Evolutionary conservation across 441 rosid species (phyloP).

Genomic region (Brassica balearica): DNA sequence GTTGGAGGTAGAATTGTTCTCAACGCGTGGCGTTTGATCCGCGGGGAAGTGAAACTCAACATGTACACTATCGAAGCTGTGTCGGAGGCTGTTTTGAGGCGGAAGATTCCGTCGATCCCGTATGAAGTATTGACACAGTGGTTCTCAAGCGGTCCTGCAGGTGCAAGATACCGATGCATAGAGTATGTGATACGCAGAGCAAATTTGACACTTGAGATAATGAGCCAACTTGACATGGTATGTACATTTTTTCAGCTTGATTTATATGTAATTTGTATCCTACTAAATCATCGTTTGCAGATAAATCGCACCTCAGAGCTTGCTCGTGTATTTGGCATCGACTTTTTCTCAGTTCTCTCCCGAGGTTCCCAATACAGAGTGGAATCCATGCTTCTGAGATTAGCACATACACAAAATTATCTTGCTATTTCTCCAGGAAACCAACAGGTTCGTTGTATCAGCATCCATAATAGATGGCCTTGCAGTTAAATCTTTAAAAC

Average conservation of each 20-base stretch:
- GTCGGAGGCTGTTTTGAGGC: conserved; percentile 83
- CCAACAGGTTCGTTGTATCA: conserved; percentile 69
- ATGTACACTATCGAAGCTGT: conserved; percentile 90
- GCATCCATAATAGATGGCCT: conserved; percentile 16
- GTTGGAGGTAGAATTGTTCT: conserved; percentile 96
- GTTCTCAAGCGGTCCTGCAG: conserved; percentile 83
- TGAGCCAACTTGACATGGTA: conserved; percentile 96
- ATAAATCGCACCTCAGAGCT: conserved; percentile 98
- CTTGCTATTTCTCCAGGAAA: conserved; percentile 96
- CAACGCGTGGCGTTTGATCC: conserved; percentile 92
- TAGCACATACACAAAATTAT: conserved; percentile 97
- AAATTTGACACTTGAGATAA: conserved; percentile 80
- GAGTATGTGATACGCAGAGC: conserved; percentile 78
- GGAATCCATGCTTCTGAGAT: conserved; percentile 95
- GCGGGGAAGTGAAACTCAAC: conserved; percentile 89
- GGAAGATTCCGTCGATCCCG: conserved; percentile 81
- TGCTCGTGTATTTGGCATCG: conserved; percentile 98
- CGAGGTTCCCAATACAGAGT: conserved; percentile 99
- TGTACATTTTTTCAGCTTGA: conserved; percentile 28
- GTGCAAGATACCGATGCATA: conserved; percentile 87
- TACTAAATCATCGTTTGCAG: conserved; percentile 56
- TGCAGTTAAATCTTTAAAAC: conserved; percentile 22
- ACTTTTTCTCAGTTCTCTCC: conserved; percentile 97
- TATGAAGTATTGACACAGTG: conserved; percentile 71
- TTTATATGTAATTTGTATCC: conserved; percentile 15